Evolutionary conservation across 1,139 yeast genomes (phyloP), one percentile per base, ranked within the genome.

Genomic region (Taiozyma sp.): DNA sequence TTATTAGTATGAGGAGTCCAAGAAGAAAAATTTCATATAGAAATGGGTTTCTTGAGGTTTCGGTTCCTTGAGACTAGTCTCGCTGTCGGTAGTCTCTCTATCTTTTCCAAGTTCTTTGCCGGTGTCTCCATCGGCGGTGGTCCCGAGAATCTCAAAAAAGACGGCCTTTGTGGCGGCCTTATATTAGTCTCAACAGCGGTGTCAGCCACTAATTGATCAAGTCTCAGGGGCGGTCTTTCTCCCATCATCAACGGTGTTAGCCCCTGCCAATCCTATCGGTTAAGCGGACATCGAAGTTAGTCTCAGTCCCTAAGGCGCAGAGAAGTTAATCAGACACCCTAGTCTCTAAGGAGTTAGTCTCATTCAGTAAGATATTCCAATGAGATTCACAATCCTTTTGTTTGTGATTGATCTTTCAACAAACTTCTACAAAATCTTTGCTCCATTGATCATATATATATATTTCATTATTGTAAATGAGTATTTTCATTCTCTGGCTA

Each of bases 401-500:
- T 30, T 30, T 3, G 34, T 13, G n/a, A 30, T 30, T n/a, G n/a
- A 30, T 30, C 14, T 30, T 8, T 28, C 30, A 28, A 28, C 12
- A 8, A 28, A 28, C n/a, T 28, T 5, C 30, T 30, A 30, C 34
- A 13, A 13, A 4, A 32, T 14, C 2, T 14, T 14, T 9, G 36
- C 8, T 14, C 36, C 5, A 3, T 32, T 32, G 16, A 32, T 32
- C 36, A n/a, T n/a, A 19, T 38, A 14, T 38, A 12, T 38, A 38
- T 6, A 24, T 24, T 38, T 38, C 40, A 16, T 32, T 32, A 32
- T 8, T 6, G 5, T 22, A 19, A 12, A 38, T 28, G 30, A 38
- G 30, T 10, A 24, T 4, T 14, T 40, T 22, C 19, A 40, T 12
- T 40, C 24, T 70, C 96, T 77, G 42, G 81, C 72, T 50, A 87